Evolutionary conservation across 495 filamentous ascomycete genomes (phyloP), one percentile per base, ranked within the genome.

Genomic region (Penicillium chermesinum): DNA sequence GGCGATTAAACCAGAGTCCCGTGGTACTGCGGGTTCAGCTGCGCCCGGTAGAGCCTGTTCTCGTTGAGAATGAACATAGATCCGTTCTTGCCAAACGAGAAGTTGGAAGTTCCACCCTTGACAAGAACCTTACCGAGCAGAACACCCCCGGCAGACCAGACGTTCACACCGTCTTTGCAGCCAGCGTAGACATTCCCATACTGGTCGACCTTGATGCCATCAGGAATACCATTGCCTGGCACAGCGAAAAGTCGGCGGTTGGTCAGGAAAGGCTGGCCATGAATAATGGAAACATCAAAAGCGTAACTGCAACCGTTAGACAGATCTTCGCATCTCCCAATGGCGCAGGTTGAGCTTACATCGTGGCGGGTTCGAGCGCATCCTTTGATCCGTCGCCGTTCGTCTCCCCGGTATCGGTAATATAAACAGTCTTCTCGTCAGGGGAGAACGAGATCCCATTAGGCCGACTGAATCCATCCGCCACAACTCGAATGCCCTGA

Each of bases 161-260:
- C 76, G 20, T 83, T 76, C 18, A 86, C 69, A 33, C 82, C 82
- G 50, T 84, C 81, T 6, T 73, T 77, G 42, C 72, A 77, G 8
- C 76, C 81, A n/a, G 71, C 61, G 54, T 84, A 86, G 8, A 86
- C 74, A 46, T 84, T 82, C 2, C 80, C 81, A 14, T 72, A 61
- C 50, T 66, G 72, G 52, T 86, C 81, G 48, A 69, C 65, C 58
- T 84, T 82, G 48, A 86, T 63, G 6, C 78, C 82, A 51, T 86
- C 81, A 6, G 82, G 78, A 12, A 78, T 65, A 9, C 80, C 77
- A 0, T 63, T 61, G 10, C 69, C 66, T 6, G 74, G 67, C 53
- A 78, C 82, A 1, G 83, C 81, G 52, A 87, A 86, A 0, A 81
- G 63, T 25, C 80, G 72, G 22, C 68, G 68, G 45, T 80, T 79